phyloP scores from a whole-genome alignment of 306 rosid species.

The Vachellia collinsii region DNA sequence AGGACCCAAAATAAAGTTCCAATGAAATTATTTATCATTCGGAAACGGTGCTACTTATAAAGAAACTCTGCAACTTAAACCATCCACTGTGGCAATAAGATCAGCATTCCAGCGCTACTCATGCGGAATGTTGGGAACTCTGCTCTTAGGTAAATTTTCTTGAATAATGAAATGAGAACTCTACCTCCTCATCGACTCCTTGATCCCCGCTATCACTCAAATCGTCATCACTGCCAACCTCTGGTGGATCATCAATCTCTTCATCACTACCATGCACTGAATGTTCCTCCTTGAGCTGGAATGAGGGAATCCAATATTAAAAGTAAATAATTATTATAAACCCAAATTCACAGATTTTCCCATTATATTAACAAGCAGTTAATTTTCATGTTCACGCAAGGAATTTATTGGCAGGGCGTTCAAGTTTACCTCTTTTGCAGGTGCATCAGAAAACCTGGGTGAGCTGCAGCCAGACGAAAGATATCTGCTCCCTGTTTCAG shows the following conservation, averaged over 20 bases:
- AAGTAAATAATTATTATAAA: conserved; percentile 3
- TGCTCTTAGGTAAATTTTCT: neutral
- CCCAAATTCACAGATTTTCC: neutral
- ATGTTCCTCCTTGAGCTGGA: conserved; percentile 69
- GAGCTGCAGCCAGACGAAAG: conserved; percentile 82
- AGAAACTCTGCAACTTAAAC: neutral
- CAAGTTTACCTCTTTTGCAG: conserved; percentile 67
- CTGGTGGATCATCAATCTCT: conserved; percentile 71
- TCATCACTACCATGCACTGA: conserved; percentile 85
- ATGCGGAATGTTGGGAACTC: neutral
- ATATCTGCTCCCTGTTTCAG: conserved; percentile 69
- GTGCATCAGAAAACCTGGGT: conserved; percentile 69
- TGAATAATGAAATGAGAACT: neutral
- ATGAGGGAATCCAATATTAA: neutral
- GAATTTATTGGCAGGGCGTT: neutral
- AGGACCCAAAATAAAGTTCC: neutral
- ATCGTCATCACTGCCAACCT: conserved; percentile 75
- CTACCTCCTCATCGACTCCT: conserved; percentile 66
- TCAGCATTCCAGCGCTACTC: neutral
- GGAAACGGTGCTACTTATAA: neutral
- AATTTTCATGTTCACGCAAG: neutral
- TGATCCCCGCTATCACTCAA: conserved; percentile 59
- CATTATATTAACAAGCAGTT: neutral
- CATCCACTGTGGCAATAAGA: neutral
- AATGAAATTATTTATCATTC: no score